A percentile compares a stretch with the other conserved stretches of the same genome.
phyloP scores from a whole-genome alignment of 2,329 filamentous ascomycete genomes.

The Boeremia exigua region DNA sequence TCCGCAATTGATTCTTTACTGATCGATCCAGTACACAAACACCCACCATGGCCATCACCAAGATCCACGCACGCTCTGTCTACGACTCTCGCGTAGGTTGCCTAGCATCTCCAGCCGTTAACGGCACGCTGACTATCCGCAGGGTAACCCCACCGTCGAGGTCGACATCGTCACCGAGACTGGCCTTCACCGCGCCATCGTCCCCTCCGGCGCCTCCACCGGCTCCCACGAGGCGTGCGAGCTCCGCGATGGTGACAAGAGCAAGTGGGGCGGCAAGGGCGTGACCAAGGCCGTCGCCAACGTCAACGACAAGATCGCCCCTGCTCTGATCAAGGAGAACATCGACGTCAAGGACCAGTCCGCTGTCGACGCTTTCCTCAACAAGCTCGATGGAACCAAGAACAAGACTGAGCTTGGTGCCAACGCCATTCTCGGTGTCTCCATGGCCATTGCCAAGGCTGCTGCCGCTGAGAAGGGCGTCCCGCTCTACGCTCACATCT shows the following conservation, averaged over 20 bases:
- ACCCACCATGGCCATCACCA: constrained; percentile 73
- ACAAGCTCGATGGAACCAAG: constrained; percentile 61
- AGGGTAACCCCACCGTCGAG: constrained; percentile 95
- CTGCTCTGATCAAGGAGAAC: constrained; percentile 60
- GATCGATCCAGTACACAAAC: constrained; percentile 22
- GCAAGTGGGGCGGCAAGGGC: constrained; percentile 62
- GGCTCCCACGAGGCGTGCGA: constrained; percentile 61
- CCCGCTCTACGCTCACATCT: constrained; percentile 65
- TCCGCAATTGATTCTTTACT: constrained; percentile 34
- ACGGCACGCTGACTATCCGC: constrained; percentile 18
- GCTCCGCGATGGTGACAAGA: constrained; percentile 61
- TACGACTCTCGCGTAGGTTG: constrained; percentile 80
- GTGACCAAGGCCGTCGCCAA: constrained; percentile 63
- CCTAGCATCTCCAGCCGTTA: not conserved
- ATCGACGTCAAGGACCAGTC: constrained; percentile 63
- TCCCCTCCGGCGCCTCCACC: constrained; percentile 94
- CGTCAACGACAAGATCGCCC: constrained; percentile 62
- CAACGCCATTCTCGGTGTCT: constrained; percentile 66
- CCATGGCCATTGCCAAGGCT: constrained; percentile 65
- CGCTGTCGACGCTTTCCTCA: constrained; percentile 61
- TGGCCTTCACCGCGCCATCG: constrained; percentile 95
- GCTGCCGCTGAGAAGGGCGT: constrained; percentile 62
- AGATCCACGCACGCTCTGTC: constrained; percentile 74
- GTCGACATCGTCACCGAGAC: constrained; percentile 96
- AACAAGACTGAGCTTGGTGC: constrained; percentile 67